Percentiles rank a stretch among this genome's conserved stretches.
These are phyloP conservation scores for Monosporozyma siamensis DNA, from an alignment of 805 yeast genomes.

Conservation along the genomic window DNA sequence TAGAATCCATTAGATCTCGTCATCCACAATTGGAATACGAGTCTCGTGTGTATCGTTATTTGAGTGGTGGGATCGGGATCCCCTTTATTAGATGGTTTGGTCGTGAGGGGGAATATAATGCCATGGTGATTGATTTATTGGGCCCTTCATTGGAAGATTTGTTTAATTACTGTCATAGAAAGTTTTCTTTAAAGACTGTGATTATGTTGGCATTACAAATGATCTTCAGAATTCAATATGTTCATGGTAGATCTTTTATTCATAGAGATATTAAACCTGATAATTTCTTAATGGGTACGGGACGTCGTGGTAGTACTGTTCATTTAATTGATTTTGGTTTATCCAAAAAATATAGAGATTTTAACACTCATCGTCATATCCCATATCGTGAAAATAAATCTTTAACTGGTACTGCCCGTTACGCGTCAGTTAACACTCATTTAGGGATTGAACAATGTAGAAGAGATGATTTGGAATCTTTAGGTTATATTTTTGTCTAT, in stretches of 20 bases:
- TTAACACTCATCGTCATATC: conserved; percentile 88
- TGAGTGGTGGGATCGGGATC: conserved; percentile 95
- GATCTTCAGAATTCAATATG: conserved; percentile 87
- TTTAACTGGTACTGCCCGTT: conserved; percentile 97
- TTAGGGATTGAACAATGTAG: conserved; percentile 94
- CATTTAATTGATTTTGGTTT: conserved; percentile 91
- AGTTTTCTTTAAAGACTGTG: conserved; percentile 89
- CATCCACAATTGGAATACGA: conserved; percentile 98
- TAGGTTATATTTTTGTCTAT: conserved; percentile 90
- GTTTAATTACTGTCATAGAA: conserved; percentile 91
- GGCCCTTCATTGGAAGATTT: conserved; percentile 95
- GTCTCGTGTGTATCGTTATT: conserved; percentile 88
- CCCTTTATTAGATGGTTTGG: conserved; percentile 98
- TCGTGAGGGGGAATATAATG: conserved; percentile 92
- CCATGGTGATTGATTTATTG: conserved; percentile 91
- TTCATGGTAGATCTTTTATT: conserved; percentile 90
- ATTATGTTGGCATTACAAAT: conserved; percentile 89
- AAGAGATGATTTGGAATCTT: conserved; percentile 91
- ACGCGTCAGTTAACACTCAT: conserved; percentile 92
- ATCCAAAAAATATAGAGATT: conserved; percentile 91
- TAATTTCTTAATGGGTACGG: conserved; percentile 79
- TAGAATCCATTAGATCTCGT: conserved; percentile 83
- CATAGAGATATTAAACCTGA: conserved; percentile 84
- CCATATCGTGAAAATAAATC: conserved; percentile 96
- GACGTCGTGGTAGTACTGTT: conserved; percentile 91